Conservation (phyloP, 2,329 filamentous ascomycete species). For the Aaosphaeria arxii region DNA sequence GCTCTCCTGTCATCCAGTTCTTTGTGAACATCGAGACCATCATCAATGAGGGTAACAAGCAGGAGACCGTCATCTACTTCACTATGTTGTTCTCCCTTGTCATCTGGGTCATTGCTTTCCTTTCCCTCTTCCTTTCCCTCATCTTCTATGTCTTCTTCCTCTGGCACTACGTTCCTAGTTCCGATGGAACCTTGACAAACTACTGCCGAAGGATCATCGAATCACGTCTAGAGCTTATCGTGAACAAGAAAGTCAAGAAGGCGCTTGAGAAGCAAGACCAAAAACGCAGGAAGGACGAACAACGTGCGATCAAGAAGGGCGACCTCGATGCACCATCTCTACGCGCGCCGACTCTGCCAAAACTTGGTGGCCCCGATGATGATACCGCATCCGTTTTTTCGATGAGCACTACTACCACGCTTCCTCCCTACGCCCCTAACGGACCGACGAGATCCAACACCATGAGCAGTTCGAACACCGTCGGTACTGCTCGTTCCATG, state of each 20-base stretch:
- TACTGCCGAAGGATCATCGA: slow-evolving; percentile 95
- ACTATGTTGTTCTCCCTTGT: slow-evolving; percentile 91
- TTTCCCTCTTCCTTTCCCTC: slow-evolving; percentile 70
- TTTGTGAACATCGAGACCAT: slow-evolving; percentile 77
- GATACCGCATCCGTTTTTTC: slow-evolving; percentile 38
- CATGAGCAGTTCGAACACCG: slow-evolving; percentile 36
- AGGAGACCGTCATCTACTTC: slow-evolving; percentile 78
- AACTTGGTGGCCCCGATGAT: slow-evolving; percentile 37
- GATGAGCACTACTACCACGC: slow-evolving; percentile 31
- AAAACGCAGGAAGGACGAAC: slow-evolving; percentile 42
- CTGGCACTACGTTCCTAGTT: slow-evolving; percentile 83
- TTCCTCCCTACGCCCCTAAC: slow-evolving; percentile 50
- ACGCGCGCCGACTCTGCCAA: slow-evolving; percentile 42
- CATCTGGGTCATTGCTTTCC: slow-evolving; percentile 79
- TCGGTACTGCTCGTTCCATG: slow-evolving; percentile 9
- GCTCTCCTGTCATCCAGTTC: slow-evolving; percentile 68
- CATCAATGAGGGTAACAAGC: slow-evolving; percentile 64
- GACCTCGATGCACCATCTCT: slow-evolving; percentile 23
- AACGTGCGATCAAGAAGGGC: slow-evolving; percentile 45
- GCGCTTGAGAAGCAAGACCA: slow-evolving; percentile 74
- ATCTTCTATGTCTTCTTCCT: slow-evolving; percentile 85
- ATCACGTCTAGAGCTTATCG: slow-evolving; percentile 77
- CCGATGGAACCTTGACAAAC: slow-evolving; percentile 74
- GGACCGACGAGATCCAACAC: slow-evolving; percentile 54
- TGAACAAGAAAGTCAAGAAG: slow-evolving; percentile 82